Evolutionary conservation across 1,284 basidiomycete species (phyloP).

Genomic region (Rhodofomes roseus): DNA sequence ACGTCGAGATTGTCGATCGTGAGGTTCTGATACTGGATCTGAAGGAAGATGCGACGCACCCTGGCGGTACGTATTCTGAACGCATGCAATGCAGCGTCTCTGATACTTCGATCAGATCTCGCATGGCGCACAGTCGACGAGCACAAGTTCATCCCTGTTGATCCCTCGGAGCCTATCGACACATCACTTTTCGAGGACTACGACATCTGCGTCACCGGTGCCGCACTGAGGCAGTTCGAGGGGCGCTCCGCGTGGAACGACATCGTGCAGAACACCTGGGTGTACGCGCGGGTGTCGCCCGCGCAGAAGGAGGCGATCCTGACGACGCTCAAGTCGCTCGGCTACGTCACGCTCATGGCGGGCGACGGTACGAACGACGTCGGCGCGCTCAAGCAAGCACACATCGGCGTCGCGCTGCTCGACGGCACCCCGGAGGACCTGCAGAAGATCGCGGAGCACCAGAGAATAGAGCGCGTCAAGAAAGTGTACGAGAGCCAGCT

Average conservation of each 20-base stretch:
- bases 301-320: conserved; percentile 92
- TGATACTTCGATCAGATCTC: conserved; percentile 50
- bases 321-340: conserved; percentile 81
- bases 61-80: conserved; percentile 46
- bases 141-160: conserved; percentile 77
- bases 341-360: conserved; percentile 92
- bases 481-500: conserved; percentile 95
- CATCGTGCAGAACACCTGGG: conserved; percentile 92
- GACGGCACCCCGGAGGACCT: conserved; percentile 91
- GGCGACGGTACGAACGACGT: conserved; percentile 98
- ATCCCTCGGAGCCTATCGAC: conserved; percentile 78
- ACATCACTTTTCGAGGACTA: conserved; percentile 74
- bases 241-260: conserved; percentile 60
- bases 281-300: conserved; percentile 96
- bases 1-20: conserved; percentile 94
- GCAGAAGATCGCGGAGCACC: conserved; percentile 90
- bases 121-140: conserved; percentile 94
- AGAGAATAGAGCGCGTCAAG: conserved; percentile 85
- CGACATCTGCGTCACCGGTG: conserved; percentile 93
- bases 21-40: conserved; percentile 89
- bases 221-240: conserved; percentile 85
- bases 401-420: conserved; percentile 90
- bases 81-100: not conserved
- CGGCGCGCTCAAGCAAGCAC: conserved; percentile 93
- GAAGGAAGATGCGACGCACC: conserved; percentile 73